Evolutionary conservation across 257 asterid genomes (phyloP).

Genomic region (Marsdenia floribunda): DNA sequence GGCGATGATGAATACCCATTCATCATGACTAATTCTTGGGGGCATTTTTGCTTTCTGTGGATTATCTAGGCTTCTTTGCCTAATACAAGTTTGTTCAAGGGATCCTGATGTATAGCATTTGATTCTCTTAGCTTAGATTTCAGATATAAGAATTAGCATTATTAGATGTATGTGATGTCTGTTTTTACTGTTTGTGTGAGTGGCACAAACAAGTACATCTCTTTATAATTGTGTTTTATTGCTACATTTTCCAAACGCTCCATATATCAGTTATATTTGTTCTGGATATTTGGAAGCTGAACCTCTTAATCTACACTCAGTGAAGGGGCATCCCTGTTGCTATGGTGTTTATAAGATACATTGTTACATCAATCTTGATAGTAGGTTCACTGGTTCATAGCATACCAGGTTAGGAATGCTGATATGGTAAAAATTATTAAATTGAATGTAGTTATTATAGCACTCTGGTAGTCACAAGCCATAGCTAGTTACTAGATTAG

Average conservation of each 20-base stretch:
- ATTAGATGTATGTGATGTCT: neutral
- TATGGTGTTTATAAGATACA: neutral
- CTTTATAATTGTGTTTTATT: neutral
- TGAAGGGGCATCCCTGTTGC: neutral
- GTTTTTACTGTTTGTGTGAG: neutral
- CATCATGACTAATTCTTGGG: slow-evolving; percentile 30
- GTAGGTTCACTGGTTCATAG: neutral
- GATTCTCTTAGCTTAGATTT: slow-evolving; percentile 9
- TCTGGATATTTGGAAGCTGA: neutral
- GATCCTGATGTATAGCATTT: slow-evolving; percentile 12
- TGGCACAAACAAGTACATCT: neutral
- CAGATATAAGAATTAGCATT: neutral
- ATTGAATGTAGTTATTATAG: neutral
- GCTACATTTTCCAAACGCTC: neutral
- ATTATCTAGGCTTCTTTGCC: slow-evolving; percentile 14
- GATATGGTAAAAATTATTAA: neutral
- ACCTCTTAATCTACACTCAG: neutral
- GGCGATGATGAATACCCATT: slow-evolving; percentile 69
- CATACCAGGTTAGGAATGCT: neutral
- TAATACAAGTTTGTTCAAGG: slow-evolving; percentile 3
- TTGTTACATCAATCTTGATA: neutral
- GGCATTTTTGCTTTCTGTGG: slow-evolving; percentile 8
- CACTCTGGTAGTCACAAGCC: neutral
- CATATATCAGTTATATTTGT: neutral
- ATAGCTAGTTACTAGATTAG: neutral